A percentile compares a stretch with the other conserved stretches of the same genome.
Conservation (phyloP, 805 yeast species). For the Vanderwaltozyma verrucispora region DNA sequence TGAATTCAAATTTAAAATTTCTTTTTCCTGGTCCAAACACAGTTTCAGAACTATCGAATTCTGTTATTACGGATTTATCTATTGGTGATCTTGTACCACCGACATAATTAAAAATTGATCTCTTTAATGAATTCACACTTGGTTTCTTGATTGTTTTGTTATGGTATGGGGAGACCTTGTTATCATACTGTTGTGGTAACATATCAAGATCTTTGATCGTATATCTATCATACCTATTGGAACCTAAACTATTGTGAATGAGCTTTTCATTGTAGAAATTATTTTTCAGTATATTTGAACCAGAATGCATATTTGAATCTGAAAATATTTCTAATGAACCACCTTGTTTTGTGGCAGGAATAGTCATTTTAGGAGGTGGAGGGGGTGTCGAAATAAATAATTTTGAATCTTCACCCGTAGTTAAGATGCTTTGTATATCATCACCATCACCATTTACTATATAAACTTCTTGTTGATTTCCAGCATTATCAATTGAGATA, state of each 20-base stretch:
- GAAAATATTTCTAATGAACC: slow-evolving; percentile 65
- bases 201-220: slow-evolving; percentile 22
- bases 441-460: slow-evolving; percentile 25
- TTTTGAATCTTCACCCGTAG: slow-evolving; percentile 28
- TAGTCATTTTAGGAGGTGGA: slow-evolving; percentile 65
- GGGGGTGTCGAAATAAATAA: slow-evolving; percentile 33
- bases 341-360: slow-evolving; percentile 72
- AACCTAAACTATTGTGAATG: slow-evolving; percentile 1
- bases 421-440: slow-evolving; percentile 27
- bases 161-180: slow-evolving; percentile 1
- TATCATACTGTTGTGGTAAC: slow-evolving; percentile 7
- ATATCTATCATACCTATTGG: slow-evolving; percentile 13
- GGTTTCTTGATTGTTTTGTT: slow-evolving; percentile 6
- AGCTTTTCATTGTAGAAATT: slow-evolving; percentile 4
- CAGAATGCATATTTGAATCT: neutral
- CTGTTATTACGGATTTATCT: slow-evolving; percentile 1
- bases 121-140: slow-evolving; percentile 15
- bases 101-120: slow-evolving; percentile 21
- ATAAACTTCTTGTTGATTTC: slow-evolving; percentile 13
- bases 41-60: neutral
- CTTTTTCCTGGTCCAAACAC: slow-evolving; percentile 19
- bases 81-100: slow-evolving; percentile 5
- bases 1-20: slow-evolving; percentile 27
- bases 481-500: slow-evolving; percentile 1
- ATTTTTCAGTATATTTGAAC: neutral